Conservation (phyloP, 345 rosid species). For the Salix dunnii region DNA sequence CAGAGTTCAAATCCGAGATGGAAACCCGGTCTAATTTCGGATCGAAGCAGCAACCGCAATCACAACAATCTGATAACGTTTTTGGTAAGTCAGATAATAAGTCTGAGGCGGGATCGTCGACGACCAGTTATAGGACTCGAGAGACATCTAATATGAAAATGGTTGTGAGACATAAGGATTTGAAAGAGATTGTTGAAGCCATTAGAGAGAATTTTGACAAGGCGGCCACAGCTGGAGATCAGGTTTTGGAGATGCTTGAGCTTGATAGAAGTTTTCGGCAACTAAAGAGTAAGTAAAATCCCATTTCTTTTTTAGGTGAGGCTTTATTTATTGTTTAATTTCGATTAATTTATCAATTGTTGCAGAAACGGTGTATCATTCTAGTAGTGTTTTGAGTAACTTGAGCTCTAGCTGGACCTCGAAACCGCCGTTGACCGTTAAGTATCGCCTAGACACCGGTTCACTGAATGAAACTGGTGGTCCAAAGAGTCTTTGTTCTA, state of each 20-base stretch:
- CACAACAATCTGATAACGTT: slow-evolving; percentile 3
- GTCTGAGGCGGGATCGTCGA: slow-evolving; percentile 48
- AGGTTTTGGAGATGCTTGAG: slow-evolving; percentile 83
- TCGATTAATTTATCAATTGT: background rate
- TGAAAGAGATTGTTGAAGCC: slow-evolving; percentile 85
- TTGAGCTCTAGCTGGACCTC: slow-evolving; percentile 95
- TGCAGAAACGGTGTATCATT: slow-evolving; percentile 93
- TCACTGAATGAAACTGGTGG: slow-evolving; percentile 57
- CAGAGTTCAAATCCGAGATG: slow-evolving; percentile 63
- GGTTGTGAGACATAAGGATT: slow-evolving; percentile 89
- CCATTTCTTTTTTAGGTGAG: background rate
- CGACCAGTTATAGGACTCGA: slow-evolving; percentile 48
- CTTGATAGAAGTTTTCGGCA: slow-evolving; percentile 88
- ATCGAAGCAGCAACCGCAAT: slow-evolving; percentile 17
- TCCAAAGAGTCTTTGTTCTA: slow-evolving; percentile 74
- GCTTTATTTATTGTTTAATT: background rate
- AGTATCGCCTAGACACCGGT: slow-evolving; percentile 67
- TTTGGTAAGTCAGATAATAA: slow-evolving; percentile 35
- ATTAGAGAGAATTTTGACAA: slow-evolving; percentile 73
- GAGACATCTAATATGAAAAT: slow-evolving; percentile 62
- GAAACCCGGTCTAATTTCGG: slow-evolving; percentile 64
- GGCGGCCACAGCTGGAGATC: slow-evolving; percentile 81
- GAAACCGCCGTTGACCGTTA: slow-evolving; percentile 90
- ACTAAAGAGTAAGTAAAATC: slow-evolving; percentile 56
- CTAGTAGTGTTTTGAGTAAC: slow-evolving; percentile 76